Conservation (phyloP, 1,284 basidiomycete species). For the Wolfiporia cocos region DNA sequence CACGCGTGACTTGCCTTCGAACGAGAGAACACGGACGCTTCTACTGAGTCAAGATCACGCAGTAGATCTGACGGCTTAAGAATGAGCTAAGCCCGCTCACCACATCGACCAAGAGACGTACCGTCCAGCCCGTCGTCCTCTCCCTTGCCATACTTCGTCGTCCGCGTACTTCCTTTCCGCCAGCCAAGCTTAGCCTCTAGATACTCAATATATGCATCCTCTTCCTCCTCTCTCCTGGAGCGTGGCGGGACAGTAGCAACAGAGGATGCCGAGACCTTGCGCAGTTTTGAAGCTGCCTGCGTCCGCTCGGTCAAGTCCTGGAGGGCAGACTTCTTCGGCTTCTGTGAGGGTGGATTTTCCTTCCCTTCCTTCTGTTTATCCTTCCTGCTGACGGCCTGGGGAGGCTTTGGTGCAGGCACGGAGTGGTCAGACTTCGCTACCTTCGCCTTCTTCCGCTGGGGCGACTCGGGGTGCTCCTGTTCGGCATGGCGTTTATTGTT, state of each 20-base stretch:
- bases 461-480: constrained; percentile 34
- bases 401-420: not conserved
- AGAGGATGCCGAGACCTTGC: constrained; percentile 1
- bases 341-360: constrained; percentile 6
- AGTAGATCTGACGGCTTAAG: constrained; percentile 17
- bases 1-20: not conserved
- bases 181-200: constrained; percentile 26
- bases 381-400: not conserved
- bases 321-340: constrained; percentile 21
- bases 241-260: constrained; percentile 7
- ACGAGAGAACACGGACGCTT: constrained; percentile 2
- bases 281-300: constrained; percentile 2
- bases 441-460: constrained; percentile 40
- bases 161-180: constrained; percentile 21
- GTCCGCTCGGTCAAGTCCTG: constrained; percentile 28
- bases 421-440: constrained; percentile 8
- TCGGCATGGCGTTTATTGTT: constrained; percentile 26
- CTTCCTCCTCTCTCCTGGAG: constrained; percentile 21
- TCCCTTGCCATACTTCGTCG: constrained; percentile 20
- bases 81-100: too few relatives aligned
- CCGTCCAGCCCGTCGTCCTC: constrained; percentile 27
- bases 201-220: constrained; percentile 27
- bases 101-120: too few relatives aligned
- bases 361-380: not conserved
- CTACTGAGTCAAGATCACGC: constrained; percentile 19